Conservation (phyloP, 768 basidiomycete genomes). For the Hortiboletus flavorubellus region DNA sequence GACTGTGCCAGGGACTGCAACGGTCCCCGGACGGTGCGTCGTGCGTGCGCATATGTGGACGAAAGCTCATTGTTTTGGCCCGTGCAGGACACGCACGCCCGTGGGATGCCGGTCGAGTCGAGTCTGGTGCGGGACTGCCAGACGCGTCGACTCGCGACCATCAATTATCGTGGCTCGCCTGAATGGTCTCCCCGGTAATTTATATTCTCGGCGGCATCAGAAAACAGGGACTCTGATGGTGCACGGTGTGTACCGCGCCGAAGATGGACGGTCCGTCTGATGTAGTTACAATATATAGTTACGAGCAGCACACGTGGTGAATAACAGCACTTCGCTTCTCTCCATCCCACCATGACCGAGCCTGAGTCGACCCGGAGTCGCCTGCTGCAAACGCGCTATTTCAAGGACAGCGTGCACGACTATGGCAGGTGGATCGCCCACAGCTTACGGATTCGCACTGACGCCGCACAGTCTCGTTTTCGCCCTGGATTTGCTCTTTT, state of each 20-base stretch:
- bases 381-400: constrained; percentile 16
- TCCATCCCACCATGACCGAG: constrained; percentile 1
- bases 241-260: background rate
- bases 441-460: background rate
- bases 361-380: background rate
- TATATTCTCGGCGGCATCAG: constrained; percentile 5
- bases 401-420: constrained; percentile 43
- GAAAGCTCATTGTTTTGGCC: background rate
- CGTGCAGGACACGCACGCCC: constrained; percentile 6
- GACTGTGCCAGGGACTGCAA: background rate
- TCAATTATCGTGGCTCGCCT: background rate
- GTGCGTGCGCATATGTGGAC: no score
- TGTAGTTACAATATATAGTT: background rate
- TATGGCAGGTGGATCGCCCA: constrained; percentile 31
- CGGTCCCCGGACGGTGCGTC: constrained; percentile 14
- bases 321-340: background rate
- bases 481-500: constrained; percentile 41
- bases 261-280: background rate
- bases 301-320: constrained; percentile 5
- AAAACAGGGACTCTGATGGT: background rate
- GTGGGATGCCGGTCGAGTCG: background rate
- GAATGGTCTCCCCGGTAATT: constrained; percentile 9
- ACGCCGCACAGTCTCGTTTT: constrained; percentile 24
- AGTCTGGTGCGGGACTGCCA: background rate
- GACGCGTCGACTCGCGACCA: no score